Conservation (phyloP, 2,329 filamentous ascomycete species). For the Colletotrichum viniferum region DNA sequence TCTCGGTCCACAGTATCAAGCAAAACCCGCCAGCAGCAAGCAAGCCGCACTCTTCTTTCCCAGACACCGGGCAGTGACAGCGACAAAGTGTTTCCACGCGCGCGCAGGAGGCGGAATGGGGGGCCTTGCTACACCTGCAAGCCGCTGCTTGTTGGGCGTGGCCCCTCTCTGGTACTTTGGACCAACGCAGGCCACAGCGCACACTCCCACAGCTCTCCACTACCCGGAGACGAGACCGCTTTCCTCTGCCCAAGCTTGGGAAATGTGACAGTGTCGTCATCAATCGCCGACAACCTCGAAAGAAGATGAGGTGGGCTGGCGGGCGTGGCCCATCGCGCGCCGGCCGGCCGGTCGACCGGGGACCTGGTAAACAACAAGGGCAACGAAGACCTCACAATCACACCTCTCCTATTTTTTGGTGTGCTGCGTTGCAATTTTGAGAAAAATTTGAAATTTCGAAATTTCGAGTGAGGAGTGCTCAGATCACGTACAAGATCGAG, state of each 20-base stretch:
- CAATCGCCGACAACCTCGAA: not conserved
- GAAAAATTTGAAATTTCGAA: not conserved
- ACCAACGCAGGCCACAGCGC: not conserved
- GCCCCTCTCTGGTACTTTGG: not conserved
- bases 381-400: not conserved
- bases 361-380: not conserved
- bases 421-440: not conserved
- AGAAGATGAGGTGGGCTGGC: not conserved
- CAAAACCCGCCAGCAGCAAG: not conserved
- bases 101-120: not conserved
- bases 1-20: not conserved
- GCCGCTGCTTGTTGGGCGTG: not conserved
- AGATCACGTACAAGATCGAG: not conserved
- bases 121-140: not conserved
- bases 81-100: not conserved
- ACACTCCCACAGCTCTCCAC: constrained; percentile 3
- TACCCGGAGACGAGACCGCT: not conserved
- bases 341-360: not conserved
- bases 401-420: not conserved
- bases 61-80: not conserved
- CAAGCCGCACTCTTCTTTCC: not conserved
- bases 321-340: not conserved
- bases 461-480: not conserved
- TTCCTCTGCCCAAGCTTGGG: not conserved
- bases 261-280: constrained; percentile 5